Conservation (phyloP, 768 basidiomycete genomes). For the Auricularia heimuer region DNA sequence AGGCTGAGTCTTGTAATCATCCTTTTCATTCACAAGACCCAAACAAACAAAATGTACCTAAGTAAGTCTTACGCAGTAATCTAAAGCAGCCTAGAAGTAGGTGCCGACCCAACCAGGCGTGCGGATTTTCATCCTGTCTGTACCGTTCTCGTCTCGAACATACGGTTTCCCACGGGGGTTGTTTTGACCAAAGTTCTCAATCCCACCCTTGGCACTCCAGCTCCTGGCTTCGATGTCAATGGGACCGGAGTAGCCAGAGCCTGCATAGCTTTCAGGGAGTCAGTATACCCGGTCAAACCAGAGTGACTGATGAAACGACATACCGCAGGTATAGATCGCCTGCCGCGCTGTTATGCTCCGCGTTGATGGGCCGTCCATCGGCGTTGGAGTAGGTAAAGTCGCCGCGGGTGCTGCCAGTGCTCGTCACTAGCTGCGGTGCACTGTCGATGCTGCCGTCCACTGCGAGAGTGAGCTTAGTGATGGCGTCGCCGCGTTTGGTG, state of each 20-base stretch:
- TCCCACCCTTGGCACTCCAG: slow-evolving; percentile 15
- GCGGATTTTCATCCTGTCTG: slow-evolving; percentile 16
- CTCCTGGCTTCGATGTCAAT: slow-evolving; percentile 36
- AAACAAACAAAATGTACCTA: too few relatives aligned
- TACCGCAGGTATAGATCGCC: slow-evolving; percentile 40
- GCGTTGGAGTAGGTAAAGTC: slow-evolving; percentile 38
- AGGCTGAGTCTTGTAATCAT: too few relatives aligned
- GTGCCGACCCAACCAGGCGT: background rate
- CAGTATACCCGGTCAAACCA: too few relatives aligned
- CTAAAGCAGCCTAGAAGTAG: background rate
- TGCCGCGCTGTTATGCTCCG: slow-evolving; percentile 38
- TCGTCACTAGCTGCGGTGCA: slow-evolving; percentile 36
- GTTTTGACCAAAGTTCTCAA: slow-evolving; percentile 8
- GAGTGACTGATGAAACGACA: background rate
- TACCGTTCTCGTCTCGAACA: slow-evolving; percentile 23
- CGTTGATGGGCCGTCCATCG: slow-evolving; percentile 38
- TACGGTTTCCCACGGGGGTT: slow-evolving; percentile 13
- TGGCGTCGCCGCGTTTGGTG: slow-evolving; percentile 2
- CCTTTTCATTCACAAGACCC: too few relatives aligned
- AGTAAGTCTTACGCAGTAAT: too few relatives aligned
- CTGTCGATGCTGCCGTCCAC: slow-evolving; percentile 35
- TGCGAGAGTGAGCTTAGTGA: background rate
- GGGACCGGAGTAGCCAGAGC: slow-evolving; percentile 41
- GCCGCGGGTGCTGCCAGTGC: slow-evolving; percentile 44
- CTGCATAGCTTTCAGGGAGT: slow-evolving; percentile 30